A percentile compares a stretch with the other conserved stretches of the same genome.
These are phyloP conservation scores for Nyssa sinensis DNA, from an alignment of 148 eudicot genomes.

Conservation along the genomic window DNA sequence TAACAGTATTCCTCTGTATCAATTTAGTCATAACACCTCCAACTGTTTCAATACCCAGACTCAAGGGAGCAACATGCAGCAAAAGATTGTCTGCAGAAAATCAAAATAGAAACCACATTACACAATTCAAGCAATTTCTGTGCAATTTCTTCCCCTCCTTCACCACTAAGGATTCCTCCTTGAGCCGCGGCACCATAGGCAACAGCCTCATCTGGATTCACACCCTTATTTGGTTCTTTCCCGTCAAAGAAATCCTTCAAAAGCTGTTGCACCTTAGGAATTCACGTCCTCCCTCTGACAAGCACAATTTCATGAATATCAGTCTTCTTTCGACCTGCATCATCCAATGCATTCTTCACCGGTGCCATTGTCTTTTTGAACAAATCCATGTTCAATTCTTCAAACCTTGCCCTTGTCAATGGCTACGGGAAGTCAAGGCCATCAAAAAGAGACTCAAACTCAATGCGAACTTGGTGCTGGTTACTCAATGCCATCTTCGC, in stretches of 20 bases:
- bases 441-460: constrained; percentile 41
- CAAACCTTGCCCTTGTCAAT: constrained; percentile 48
- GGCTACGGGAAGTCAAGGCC: constrained; percentile 50
- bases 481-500: constrained; percentile 52
- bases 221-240: constrained; percentile 47
- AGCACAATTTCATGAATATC: constrained; percentile 48
- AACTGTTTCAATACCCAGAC: constrained; percentile 59
- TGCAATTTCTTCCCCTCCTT: constrained; percentile 42
- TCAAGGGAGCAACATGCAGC: constrained; percentile 58
- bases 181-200: constrained; percentile 60
- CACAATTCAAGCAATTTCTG: background rate
- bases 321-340: constrained; percentile 41
- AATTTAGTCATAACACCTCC: constrained; percentile 73
- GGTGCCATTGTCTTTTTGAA: constrained; percentile 53
- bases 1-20: constrained; percentile 54
- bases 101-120: background rate
- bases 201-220: constrained; percentile 55
- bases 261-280: constrained; percentile 53
- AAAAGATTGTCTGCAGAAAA: constrained; percentile 43
- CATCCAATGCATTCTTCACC: constrained; percentile 45
- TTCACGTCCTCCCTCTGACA: constrained; percentile 56
- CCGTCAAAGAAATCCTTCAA: constrained; percentile 53
- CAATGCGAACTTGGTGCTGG: constrained; percentile 50
- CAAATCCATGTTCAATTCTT: constrained; percentile 50
- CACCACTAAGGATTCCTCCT: constrained; percentile 51